Evolutionary conservation across 2,329 filamentous ascomycete genomes (phyloP).

Genomic region (Annulohypoxylon truncatum): DNA sequence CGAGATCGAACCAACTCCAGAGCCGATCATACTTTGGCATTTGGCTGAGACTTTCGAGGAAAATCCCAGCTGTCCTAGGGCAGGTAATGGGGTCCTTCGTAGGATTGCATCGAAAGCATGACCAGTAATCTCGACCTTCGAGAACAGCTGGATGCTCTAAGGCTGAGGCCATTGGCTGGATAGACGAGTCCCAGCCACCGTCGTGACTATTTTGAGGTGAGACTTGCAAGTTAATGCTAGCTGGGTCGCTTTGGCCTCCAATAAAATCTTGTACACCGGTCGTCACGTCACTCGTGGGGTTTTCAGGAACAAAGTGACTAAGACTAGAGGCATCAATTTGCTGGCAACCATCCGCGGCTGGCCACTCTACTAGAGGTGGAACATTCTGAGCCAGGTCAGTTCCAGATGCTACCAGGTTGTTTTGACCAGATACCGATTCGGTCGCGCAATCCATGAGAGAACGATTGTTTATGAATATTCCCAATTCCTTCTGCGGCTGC

Average conservation of each 20-base stretch:
- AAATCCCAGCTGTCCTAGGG: conserved; percentile 19
- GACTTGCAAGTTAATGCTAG: not conserved
- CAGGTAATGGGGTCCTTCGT: conserved; percentile 18
- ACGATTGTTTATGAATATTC: not conserved
- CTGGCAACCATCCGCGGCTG: not conserved
- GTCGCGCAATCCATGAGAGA: not conserved
- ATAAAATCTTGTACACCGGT: not conserved
- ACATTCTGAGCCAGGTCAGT: not conserved
- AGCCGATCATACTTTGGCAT: conserved; percentile 25
- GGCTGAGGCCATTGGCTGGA: not conserved
- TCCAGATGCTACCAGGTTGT: not conserved
- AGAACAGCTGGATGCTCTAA: conserved; percentile 20
- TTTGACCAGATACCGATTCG: not conserved
- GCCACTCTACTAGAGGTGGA: conserved; percentile 2
- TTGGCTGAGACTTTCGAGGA: conserved; percentile 23
- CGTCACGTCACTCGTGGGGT: not conserved
- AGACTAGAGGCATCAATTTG: not conserved
- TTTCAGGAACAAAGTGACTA: not conserved
- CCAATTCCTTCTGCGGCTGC: conserved; percentile 2
- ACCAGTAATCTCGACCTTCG: conserved; percentile 23
- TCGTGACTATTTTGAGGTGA: conserved; percentile 1
- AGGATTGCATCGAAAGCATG: conserved; percentile 22
- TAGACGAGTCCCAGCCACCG: conserved; percentile 1
- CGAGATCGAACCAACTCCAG: conserved; percentile 27
- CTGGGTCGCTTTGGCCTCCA: not conserved